These are phyloP conservation scores for Salvia sclarea DNA, from an alignment of 305 asterid species.

Conservation along the genomic window DNA sequence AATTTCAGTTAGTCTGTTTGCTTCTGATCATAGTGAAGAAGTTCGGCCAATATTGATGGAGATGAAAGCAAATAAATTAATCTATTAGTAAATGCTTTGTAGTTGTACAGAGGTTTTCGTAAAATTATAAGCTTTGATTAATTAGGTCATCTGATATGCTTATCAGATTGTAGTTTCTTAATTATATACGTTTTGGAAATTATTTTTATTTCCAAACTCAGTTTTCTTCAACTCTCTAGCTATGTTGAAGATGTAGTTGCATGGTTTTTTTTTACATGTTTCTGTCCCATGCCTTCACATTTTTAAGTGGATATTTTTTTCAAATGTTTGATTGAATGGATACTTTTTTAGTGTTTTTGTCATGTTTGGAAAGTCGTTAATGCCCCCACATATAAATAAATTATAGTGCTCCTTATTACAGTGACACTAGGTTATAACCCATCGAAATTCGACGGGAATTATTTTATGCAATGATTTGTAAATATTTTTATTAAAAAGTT, in stretches of 20 bases:
- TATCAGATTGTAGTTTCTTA: slow-evolving; percentile 20
- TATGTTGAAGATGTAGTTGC: slow-evolving; percentile 35
- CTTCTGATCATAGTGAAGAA: slow-evolving; percentile 32
- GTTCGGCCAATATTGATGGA: slow-evolving; percentile 32
- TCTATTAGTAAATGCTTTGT: slow-evolving; percentile 1
- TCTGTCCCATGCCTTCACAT: too few relatives aligned
- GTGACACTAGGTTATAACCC: too few relatives aligned
- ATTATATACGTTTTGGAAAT: not conserved
- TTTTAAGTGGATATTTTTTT: too few relatives aligned
- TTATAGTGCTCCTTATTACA: too few relatives aligned
- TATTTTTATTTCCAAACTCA: not conserved
- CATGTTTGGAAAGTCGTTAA: too few relatives aligned
- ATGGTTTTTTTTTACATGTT: not conserved
- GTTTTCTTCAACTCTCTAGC: slow-evolving; percentile 38
- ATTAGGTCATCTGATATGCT: slow-evolving; percentile 11
- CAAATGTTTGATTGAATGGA: too few relatives aligned
- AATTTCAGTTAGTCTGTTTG: slow-evolving; percentile 55
- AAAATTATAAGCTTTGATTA: not conserved
- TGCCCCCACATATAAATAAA: too few relatives aligned
- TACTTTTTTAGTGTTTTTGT: too few relatives aligned
- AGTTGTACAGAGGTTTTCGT: slow-evolving; percentile 25
- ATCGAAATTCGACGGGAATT: too few relatives aligned
- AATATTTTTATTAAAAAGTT: too few relatives aligned
- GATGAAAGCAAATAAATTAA: slow-evolving; percentile 24
- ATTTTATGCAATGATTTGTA: too few relatives aligned